Evolutionary conservation across 805 yeast species (phyloP), one percentile per base, ranked within the genome.

Genomic region (Candida cerambycidarum): DNA sequence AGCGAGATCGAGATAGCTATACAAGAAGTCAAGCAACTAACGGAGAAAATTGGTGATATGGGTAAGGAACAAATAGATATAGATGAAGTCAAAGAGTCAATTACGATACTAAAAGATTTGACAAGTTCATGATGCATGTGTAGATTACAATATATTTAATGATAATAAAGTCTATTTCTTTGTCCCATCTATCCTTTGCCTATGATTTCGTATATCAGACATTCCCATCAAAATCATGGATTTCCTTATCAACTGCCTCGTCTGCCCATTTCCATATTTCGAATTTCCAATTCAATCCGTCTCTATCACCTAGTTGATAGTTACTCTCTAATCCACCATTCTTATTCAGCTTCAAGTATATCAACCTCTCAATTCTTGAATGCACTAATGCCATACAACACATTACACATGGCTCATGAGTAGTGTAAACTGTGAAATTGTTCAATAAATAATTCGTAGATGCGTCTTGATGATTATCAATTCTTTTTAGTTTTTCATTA

Each of bases 371-470:
- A 0, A 93, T 76, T 38, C 99, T 71, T 1, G 98, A 92, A 59
- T 93, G 99, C 9, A 90, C 82, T 31, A 93, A 69, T 0, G 98
- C 98, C 99, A 93, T 93, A 5, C 87, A 67, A 57, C 99, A 93
- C 97, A 92, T 93, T 0, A 88, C 78, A 56, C 99, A 93, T 0
- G 99, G 99, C 61, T 93, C 99, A 58, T 89, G 96, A 0, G 96
- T 85, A 1, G 95, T 85, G 57, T 85, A 89, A 0, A 93, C 89
- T 47, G 86, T 82, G 50, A 80, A 74, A 41, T 82, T 78, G 27
- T 83, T 76, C 57, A 98, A 90, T 2, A 93, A 71, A 56, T 93
- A 93, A 51, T 39, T 35, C 3, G 46, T 32, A 17, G 46, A 62
- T 12, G 33, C 37, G 10, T 45, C 42, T 2, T 34, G 24, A 2